Evolutionary conservation across 495 filamentous ascomycete species (phyloP).

Genomic region (Massariosphaeria phaeospora): DNA sequence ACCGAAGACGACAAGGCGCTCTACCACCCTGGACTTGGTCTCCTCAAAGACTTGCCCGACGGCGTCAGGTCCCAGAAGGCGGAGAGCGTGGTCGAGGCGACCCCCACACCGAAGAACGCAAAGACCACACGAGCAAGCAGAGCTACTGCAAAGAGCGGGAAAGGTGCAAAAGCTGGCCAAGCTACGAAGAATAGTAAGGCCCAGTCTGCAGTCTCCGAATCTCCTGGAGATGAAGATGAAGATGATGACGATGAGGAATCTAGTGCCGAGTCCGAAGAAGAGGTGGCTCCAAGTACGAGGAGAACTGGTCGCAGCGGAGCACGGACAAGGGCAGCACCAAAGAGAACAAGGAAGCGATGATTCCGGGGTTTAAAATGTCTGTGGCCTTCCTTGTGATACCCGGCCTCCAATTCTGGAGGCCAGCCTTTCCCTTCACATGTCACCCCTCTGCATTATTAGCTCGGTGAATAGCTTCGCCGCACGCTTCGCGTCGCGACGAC

Average conservation of each 20-base stretch:
- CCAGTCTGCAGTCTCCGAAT: conserved; percentile 30
- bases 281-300: conserved; percentile 23
- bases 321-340: conserved; percentile 3
- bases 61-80: conserved; percentile 39
- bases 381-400: no score
- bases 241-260: conserved; percentile 38
- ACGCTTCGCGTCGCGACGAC: no score
- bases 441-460: no score
- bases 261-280: conserved; percentile 34
- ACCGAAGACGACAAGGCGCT: conserved; percentile 33
- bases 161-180: conserved; percentile 36
- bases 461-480: no score
- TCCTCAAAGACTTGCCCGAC: conserved; percentile 23
- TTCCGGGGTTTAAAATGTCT: no score
- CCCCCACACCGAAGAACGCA: conserved; percentile 38
- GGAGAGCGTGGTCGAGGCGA: conserved; percentile 31
- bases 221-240: conserved; percentile 36
- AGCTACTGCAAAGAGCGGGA: conserved; percentile 31
- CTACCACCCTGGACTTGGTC: conserved; percentile 24
- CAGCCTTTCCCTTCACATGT: no score
- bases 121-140: conserved; percentile 43
- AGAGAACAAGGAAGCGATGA: conserved; percentile 20
- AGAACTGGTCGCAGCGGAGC: conserved; percentile 11
- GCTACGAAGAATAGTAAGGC: conserved; percentile 31
- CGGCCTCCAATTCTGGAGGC: no score